phyloP scores from a whole-genome alignment of 139 green algal genomes.

The Chlamydomonas sp. region DNA sequence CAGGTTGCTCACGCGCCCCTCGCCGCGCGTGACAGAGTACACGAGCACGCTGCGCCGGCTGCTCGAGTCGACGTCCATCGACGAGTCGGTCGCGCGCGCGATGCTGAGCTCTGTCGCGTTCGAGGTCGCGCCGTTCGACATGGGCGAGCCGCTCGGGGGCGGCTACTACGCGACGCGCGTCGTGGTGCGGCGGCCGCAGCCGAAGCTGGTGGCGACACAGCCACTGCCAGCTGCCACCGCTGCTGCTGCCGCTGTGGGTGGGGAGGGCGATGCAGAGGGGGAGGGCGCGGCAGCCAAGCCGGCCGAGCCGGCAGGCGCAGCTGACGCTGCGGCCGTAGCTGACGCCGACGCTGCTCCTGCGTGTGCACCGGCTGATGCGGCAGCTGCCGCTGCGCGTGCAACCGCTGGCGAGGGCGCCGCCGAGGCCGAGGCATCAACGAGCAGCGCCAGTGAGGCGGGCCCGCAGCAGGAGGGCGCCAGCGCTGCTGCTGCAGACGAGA shows the following conservation, averaged over 20 bases:
- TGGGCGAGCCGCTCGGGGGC: constrained; percentile 1
- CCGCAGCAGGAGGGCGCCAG: background rate
- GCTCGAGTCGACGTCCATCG: background rate
- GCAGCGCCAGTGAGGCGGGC: background rate
- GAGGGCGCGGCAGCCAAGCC: background rate
- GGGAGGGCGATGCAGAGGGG: too few relatives aligned
- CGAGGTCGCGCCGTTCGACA: constrained; percentile 5
- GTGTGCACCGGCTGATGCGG: background rate
- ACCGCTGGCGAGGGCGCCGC: background rate
- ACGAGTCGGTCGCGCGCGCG: background rate
- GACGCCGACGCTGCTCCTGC: background rate
- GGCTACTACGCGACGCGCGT: background rate
- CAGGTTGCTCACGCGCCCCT: background rate
- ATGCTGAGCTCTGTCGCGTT: background rate
- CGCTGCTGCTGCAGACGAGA: background rate
- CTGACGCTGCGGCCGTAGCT: background rate
- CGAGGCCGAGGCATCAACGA: background rate
- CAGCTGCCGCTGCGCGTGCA: background rate
- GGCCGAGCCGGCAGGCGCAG: background rate
- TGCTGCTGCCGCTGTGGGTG: too few relatives aligned
- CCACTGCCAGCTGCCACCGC: too few relatives aligned
- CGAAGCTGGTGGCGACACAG: background rate
- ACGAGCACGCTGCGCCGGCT: background rate
- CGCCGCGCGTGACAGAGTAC: background rate
- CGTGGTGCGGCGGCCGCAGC: background rate